phyloP scores from a whole-genome alignment of 176 grass and related monocot species.

The Dendrocalamus sinicus region DNA sequence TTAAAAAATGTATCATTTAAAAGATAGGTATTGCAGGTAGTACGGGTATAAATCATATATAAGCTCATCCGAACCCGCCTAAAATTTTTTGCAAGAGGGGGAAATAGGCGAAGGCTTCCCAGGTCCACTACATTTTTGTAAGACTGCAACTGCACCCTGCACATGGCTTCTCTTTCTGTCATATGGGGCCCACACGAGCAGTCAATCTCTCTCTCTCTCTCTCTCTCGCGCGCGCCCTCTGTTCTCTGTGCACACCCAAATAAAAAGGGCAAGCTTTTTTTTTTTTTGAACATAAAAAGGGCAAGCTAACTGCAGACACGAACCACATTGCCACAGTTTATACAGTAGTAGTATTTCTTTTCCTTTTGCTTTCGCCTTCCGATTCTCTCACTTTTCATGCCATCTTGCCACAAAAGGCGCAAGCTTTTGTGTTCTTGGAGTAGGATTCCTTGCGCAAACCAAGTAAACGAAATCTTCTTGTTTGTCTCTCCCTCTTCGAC shows the following conservation, averaged over 20 bases:
- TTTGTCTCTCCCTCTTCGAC: conserved; percentile 16
- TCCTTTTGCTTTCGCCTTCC: background rate
- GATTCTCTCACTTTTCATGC: conserved; percentile 30
- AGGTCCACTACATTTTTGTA: no score
- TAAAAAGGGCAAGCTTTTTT: no score
- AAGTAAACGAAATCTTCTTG: background rate
- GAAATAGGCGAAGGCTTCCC: no score
- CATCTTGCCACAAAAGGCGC: conserved; percentile 23
- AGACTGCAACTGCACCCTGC: background rate
- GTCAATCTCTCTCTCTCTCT: background rate
- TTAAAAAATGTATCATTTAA: no score
- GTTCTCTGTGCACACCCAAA: background rate
- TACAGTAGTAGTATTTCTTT: background rate
- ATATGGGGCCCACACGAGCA: background rate
- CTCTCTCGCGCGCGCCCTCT: background rate
- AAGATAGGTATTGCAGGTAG: no score
- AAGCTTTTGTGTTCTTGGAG: conserved; percentile 20
- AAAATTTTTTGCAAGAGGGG: no score
- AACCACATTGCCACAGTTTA: background rate
- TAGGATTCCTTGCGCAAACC: conserved; percentile 17
- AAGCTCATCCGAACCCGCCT: no score
- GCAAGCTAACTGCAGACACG: background rate
- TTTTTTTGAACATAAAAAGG: no score
- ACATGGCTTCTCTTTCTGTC: conserved; percentile 29
- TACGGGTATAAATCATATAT: no score